These are phyloP conservation scores for Aspergillus sojae DNA, from an alignment of 2,329 filamentous ascomycete genomes.

Conservation along the genomic window DNA sequence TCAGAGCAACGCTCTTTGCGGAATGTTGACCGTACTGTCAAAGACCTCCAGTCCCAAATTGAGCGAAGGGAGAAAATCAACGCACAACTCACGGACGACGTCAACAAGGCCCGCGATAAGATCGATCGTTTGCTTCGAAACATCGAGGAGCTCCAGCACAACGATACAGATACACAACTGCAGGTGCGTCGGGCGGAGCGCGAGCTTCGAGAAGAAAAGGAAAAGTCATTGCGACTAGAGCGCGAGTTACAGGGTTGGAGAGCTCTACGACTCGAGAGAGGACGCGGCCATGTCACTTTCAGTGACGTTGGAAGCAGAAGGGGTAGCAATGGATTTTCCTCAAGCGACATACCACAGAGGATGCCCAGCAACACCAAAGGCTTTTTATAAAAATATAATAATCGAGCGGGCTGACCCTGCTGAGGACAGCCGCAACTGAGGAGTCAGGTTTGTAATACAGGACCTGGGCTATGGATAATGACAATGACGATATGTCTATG, in stretches of 20 bases:
- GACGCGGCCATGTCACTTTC: constrained; percentile 33
- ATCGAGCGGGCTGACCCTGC: constrained; percentile 20
- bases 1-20: constrained; percentile 85
- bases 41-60: constrained; percentile 88
- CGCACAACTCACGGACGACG: constrained; percentile 76
- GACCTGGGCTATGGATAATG: constrained; percentile 20
- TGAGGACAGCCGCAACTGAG: constrained; percentile 12
- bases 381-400: constrained; percentile 59
- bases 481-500: constrained; percentile 19
- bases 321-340: constrained; percentile 42
- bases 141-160: constrained; percentile 91
- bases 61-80: constrained; percentile 92
- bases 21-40: constrained; percentile 90
- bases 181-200: constrained; percentile 82
- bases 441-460: constrained; percentile 11
- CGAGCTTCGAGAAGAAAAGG: constrained; percentile 84
- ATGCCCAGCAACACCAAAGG: constrained; percentile 77
- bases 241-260: constrained; percentile 86
- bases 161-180: constrained; percentile 79
- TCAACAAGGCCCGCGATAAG: constrained; percentile 84
- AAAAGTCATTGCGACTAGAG: constrained; percentile 79
- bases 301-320: constrained; percentile 45
- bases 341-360: constrained; percentile 61
- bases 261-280: constrained; percentile 66
- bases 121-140: constrained; percentile 84